phyloP scores from a whole-genome alignment of 164 flowering plant genomes.

The Nymphaea colorata region DNA sequence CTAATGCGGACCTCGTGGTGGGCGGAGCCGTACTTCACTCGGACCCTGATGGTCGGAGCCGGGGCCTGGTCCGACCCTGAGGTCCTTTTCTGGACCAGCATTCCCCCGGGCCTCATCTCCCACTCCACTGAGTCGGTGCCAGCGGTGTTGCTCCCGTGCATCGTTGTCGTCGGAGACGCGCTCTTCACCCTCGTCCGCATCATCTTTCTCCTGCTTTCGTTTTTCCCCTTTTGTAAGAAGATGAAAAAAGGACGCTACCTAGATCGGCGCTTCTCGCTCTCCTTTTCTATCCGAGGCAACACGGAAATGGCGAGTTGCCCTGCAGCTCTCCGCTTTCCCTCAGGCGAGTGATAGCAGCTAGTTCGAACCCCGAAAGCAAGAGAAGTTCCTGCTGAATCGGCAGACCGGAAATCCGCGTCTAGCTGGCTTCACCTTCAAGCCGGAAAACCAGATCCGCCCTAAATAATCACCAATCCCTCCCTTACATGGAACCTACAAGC shows the following conservation, averaged over 20 bases:
- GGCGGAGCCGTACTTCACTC: slow-evolving; percentile 65
- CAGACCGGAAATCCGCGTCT: not conserved
- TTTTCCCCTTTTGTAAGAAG: not conserved
- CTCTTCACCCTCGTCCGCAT: slow-evolving; percentile 24
- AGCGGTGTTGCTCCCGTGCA: not conserved
- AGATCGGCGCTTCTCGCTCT: not conserved
- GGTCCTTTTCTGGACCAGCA: slow-evolving; percentile 83
- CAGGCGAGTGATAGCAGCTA: no score
- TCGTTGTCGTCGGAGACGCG: slow-evolving; percentile 12
- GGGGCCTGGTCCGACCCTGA: slow-evolving; percentile 34
- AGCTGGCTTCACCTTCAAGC: not conserved
- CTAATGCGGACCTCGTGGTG: slow-evolving; percentile 65
- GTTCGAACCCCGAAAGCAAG: no score
- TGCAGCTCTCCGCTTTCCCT: no score
- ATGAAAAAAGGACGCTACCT: not conserved
- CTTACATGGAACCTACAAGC: not conserved
- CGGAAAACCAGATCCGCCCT: not conserved
- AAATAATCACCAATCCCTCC: not conserved
- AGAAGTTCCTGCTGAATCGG: not conserved
- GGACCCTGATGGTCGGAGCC: slow-evolving; percentile 59
- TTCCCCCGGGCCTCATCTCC: slow-evolving; percentile 95
- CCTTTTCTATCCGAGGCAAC: not conserved
- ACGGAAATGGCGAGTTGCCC: no score
- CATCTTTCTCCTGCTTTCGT: not conserved
- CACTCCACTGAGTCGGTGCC: slow-evolving; percentile 31